phyloP scores from a whole-genome alignment of 1,284 basidiomycete species.

The Taiwanofungus camphoratus region DNA sequence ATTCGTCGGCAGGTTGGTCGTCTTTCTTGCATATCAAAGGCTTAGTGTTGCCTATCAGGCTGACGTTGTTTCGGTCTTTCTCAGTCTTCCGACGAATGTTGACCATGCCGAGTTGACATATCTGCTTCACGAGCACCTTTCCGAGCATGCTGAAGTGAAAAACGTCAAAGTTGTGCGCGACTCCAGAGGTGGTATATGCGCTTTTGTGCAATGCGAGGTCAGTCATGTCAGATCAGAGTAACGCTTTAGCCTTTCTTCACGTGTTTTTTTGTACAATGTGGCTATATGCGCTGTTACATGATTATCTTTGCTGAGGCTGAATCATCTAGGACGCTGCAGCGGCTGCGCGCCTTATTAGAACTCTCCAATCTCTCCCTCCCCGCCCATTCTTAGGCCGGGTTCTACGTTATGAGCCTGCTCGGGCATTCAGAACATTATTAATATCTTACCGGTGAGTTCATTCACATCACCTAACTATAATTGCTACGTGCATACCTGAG shows the following conservation, averaged over 20 bases:
- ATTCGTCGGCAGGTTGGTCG: slow-evolving; percentile 68
- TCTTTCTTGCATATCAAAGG: slow-evolving; percentile 6
- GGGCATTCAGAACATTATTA: slow-evolving; percentile 66
- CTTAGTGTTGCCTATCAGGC: slow-evolving; percentile 5
- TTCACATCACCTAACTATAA: background rate
- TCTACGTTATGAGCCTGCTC: slow-evolving; percentile 71
- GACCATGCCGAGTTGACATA: slow-evolving; percentile 55
- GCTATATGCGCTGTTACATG: slow-evolving; percentile 2
- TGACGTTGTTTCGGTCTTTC: background rate
- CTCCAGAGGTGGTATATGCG: slow-evolving; percentile 67
- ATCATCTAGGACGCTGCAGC: slow-evolving; percentile 45
- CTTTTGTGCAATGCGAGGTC: slow-evolving; percentile 79
- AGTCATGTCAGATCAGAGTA: too few relatives aligned
- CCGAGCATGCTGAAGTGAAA: slow-evolving; percentile 54
- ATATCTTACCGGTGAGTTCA: slow-evolving; percentile 64
- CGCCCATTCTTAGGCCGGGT: slow-evolving; percentile 62
- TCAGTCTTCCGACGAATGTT: slow-evolving; percentile 64
- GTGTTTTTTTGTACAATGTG: slow-evolving; percentile 2
- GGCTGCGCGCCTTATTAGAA: slow-evolving; percentile 53
- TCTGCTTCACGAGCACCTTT: slow-evolving; percentile 58
- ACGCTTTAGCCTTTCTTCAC: background rate
- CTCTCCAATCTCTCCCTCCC: slow-evolving; percentile 47
- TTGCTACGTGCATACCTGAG: too few relatives aligned
- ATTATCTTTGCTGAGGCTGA: slow-evolving; percentile 7
- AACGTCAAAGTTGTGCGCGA: slow-evolving; percentile 72